phyloP scores from a whole-genome alignment of 176 grass and related monocot genomes.

The Triticum turgidum region DNA sequence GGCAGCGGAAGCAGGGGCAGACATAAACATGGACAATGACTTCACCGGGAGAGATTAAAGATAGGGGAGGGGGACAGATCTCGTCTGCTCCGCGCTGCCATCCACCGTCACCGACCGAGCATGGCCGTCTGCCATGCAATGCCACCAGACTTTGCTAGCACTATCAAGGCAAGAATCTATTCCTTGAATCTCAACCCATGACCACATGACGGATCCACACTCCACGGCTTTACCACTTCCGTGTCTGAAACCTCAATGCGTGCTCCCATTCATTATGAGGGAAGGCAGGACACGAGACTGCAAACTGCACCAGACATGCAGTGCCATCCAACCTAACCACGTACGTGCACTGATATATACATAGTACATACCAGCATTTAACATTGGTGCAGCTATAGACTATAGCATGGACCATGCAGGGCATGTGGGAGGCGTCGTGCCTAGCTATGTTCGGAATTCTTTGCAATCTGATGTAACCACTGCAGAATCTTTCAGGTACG shows the following conservation, averaged over 20 bases:
- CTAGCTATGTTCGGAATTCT: background rate
- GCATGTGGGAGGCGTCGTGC: background rate
- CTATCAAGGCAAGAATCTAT: too few species aligned
- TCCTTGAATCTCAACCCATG: too few species aligned
- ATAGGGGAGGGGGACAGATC: background rate
- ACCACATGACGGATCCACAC: background rate
- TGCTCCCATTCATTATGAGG: background rate
- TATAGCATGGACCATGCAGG: background rate
- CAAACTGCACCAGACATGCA: background rate
- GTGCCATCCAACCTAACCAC: too few species aligned
- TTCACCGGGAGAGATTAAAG: too few species aligned
- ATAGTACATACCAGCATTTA: background rate
- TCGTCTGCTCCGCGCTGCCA: background rate
- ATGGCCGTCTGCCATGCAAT: background rate
- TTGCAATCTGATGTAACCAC: background rate
- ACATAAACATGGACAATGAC: too few species aligned
- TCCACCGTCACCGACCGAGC: background rate
- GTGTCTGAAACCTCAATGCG: background rate
- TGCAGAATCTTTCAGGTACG: slow-evolving; percentile 35
- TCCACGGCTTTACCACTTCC: background rate
- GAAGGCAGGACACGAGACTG: background rate
- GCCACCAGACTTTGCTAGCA: background rate
- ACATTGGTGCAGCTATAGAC: background rate
- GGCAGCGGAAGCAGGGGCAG: too few species aligned
- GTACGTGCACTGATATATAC: too few species aligned